Evolutionary conservation across 2,329 filamentous ascomycete genomes (phyloP), one percentile per base, ranked within the genome.

Genomic region (Beauveria sp.): DNA sequence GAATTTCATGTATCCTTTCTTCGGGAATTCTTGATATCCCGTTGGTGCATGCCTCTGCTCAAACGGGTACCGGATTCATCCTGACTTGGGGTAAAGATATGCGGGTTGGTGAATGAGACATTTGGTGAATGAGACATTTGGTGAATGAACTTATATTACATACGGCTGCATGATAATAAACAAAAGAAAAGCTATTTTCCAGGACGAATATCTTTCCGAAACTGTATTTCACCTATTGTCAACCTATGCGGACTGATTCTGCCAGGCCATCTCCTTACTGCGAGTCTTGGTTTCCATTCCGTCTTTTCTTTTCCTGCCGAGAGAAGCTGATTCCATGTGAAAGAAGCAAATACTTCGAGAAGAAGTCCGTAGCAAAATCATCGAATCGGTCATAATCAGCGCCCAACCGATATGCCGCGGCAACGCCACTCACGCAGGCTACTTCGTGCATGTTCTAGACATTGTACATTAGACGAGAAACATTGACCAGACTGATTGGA

Each of bases 341-440:
- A 5, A 81, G 64, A 3, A 78, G 63, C 3, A 80, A 65, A 64
- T 79, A 80, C 62, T 80, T 80, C 55, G 72, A 70, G 58, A 80
- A 79, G 63, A 80, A 76, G 49, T 78, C 73, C 62, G 78, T 73
- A 0, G 77, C 78, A 65, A 80, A 72, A 74, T 80, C 76, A 67
- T 88, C 84, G 16, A 88, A 77, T 63, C 81, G 82, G 1, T 77
- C 76, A 66, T 90, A 90, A 1, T 79, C 75, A 0, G 87, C 88
- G 0, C 88, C 88, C 0, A 90, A 75, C 52, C 84, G 81, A 59
- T 88, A 88, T 0, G 87, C 88, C 2, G 87, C 88, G 4, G 86
- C 85, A 53, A 90, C 88, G 0, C 88, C 87, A 60, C 82, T 85
- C 55, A 91, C 86, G 61, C 86, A 86, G 1, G 88, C 88, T 10